A percentile compares a stretch with the other conserved stretches of the same genome.
These are phyloP conservation scores for Coccomyxa subellipsoidea DNA, from an alignment of 163 green algal species.

Conservation along the genomic window DNA sequence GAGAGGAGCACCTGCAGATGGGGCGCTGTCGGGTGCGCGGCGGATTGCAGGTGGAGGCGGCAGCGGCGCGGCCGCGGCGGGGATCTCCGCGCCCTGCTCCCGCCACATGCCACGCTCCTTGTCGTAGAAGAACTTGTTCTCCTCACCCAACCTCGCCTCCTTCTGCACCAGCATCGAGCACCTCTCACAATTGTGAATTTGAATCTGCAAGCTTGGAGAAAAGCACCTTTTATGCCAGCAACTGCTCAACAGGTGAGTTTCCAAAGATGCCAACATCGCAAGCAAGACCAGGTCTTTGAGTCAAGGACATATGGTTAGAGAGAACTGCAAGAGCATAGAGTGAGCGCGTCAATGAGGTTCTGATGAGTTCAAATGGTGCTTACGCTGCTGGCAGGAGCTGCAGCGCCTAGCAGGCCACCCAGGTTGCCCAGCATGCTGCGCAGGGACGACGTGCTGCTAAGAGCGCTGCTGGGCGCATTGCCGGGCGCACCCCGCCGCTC, in stretches of 20 bases:
- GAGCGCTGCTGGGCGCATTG: neutral
- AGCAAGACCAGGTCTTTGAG: too few relatives aligned
- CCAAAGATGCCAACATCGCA: too few relatives aligned
- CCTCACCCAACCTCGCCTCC: conserved; percentile 32
- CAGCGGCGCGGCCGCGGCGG: conserved; percentile 6
- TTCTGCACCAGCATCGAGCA: neutral
- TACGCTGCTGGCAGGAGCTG: neutral
- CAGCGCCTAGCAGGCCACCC: neutral
- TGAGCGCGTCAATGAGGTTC: too few relatives aligned
- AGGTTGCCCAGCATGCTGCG: conserved; percentile 4
- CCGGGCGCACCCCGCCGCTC: neutral
- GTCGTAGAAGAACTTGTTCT: conserved; percentile 67
- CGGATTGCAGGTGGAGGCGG: conserved; percentile 14
- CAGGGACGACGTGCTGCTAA: neutral
- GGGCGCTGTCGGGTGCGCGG: neutral
- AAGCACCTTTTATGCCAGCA: neutral
- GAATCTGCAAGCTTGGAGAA: neutral
- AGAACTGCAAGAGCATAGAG: too few relatives aligned
- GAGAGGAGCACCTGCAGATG: neutral
- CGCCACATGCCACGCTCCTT: conserved; percentile 51
- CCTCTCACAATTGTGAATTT: neutral
- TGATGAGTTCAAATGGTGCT: too few relatives aligned
- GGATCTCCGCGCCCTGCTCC: conserved; percentile 36
- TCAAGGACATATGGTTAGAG: too few relatives aligned
- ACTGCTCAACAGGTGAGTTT: neutral